Percentiles rank a stretch among this genome's conserved stretches.
Conservation (phyloP, 768 basidiomycete genomes). For the Collybiopsis luxurians region DNA sequence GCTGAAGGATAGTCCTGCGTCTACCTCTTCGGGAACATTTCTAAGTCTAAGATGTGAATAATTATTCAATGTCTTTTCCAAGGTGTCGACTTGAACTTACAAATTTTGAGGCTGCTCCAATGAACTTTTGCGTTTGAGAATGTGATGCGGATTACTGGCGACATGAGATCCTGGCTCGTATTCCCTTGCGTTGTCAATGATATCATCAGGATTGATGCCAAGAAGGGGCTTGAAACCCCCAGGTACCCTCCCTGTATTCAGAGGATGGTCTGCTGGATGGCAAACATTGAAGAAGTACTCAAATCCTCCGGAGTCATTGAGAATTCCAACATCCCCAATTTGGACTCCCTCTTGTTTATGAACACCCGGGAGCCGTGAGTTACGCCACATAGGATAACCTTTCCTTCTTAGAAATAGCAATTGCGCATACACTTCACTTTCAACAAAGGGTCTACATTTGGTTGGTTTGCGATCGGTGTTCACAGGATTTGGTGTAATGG, state of each 20-base stretch:
- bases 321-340: background rate
- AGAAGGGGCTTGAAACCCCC: slow-evolving; percentile 5
- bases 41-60: background rate
- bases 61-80: background rate
- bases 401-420: background rate
- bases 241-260: slow-evolving; percentile 17
- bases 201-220: background rate
- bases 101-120: background rate
- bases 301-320: slow-evolving; percentile 17
- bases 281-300: slow-evolving; percentile 28
- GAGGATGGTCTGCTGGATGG: slow-evolving; percentile 11
- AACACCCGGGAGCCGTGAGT: background rate
- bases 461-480: too few species aligned
- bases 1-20: background rate
- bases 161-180: background rate
- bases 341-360: too few species aligned
- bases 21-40: background rate
- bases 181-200: background rate
- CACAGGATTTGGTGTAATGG: too few species aligned
- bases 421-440: background rate
- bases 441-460: background rate
- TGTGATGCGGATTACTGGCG: background rate
- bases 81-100: background rate
- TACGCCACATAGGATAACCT: background rate
- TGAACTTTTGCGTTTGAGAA: too few species aligned